phyloP scores from a whole-genome alignment of 768 basidiomycete species.

The Phlebiopsis flavidoalba region DNA sequence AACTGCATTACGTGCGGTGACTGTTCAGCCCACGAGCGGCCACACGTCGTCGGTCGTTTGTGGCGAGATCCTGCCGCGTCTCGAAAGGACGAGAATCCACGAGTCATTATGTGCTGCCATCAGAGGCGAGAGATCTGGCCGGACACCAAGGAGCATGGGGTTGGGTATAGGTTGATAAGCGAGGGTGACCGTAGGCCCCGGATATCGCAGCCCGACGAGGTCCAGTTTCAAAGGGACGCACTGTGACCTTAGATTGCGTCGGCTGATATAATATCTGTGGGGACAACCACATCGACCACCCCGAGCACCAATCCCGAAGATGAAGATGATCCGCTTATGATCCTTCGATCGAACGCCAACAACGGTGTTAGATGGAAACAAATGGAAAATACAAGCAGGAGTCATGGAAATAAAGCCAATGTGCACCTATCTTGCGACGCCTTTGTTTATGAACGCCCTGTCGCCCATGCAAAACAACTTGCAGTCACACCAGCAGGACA shows the following conservation, averaged over 20 bases:
- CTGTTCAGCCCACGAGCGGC: slow-evolving; percentile 67
- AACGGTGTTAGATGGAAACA: slow-evolving; percentile 60
- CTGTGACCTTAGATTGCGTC: slow-evolving; percentile 49
- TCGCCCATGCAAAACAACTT: not conserved
- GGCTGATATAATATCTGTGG: slow-evolving; percentile 68
- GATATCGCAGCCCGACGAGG: not conserved
- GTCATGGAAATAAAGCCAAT: too few relatives aligned
- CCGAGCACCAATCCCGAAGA: slow-evolving; percentile 22
- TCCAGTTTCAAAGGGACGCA: not conserved
- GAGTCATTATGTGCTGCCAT: slow-evolving; percentile 70
- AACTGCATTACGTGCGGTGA: slow-evolving; percentile 64
- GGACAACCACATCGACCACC: slow-evolving; percentile 20
- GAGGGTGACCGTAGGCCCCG: slow-evolving; percentile 42
- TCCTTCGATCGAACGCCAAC: slow-evolving; percentile 62
- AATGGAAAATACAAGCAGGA: too few relatives aligned
- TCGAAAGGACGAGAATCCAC: slow-evolving; percentile 72
- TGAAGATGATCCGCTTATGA: slow-evolving; percentile 48
- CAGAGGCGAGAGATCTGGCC: slow-evolving; percentile 73
- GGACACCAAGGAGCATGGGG: slow-evolving; percentile 60
- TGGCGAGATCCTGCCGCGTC: slow-evolving; percentile 45
- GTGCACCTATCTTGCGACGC: too few relatives aligned
- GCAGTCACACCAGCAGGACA: slow-evolving; percentile 19
- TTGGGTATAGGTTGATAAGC: slow-evolving; percentile 73
- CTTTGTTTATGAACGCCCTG: too few relatives aligned
- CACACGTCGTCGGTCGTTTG: too few relatives aligned